Percentiles rank a stretch among this genome's conserved stretches.
phyloP scores from a whole-genome alignment of 495 filamentous ascomycete genomes.

The Penicillium salamii region DNA sequence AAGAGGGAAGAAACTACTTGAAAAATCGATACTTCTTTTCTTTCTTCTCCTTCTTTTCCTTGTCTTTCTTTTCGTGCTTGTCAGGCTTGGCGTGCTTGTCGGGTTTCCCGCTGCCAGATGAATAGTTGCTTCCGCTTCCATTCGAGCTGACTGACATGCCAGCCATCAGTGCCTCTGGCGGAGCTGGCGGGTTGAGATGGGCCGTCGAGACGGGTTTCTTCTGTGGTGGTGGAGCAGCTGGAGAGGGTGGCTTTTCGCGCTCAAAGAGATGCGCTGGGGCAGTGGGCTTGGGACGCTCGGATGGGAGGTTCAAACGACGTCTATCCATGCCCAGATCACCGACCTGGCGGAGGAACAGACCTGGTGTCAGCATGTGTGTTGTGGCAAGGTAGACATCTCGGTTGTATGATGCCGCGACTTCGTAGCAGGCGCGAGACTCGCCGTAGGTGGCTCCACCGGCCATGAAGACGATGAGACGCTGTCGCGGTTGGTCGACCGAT shows the following conservation, averaged over 20 bases:
- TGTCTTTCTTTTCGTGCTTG: slow-evolving; percentile 52
- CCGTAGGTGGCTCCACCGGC: slow-evolving; percentile 93
- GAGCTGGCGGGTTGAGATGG: slow-evolving; percentile 32
- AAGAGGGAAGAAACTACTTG: slow-evolving; percentile 37
- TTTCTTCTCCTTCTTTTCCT: slow-evolving; percentile 55
- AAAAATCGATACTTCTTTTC: slow-evolving; percentile 82
- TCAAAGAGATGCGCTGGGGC: slow-evolving; percentile 88
- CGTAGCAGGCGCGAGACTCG: slow-evolving; percentile 86
- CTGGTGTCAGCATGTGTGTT: slow-evolving; percentile 83
- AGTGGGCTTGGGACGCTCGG: slow-evolving; percentile 72
- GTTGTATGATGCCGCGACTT: slow-evolving; percentile 64
- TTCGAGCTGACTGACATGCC: slow-evolving; percentile 55
- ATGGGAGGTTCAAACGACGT: slow-evolving; percentile 72
- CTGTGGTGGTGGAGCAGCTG: slow-evolving; percentile 33
- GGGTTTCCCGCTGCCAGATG: slow-evolving; percentile 26
- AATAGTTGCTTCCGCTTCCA: slow-evolving; percentile 31
- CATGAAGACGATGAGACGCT: slow-evolving; percentile 93
- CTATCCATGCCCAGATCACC: slow-evolving; percentile 73
- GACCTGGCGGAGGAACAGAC: slow-evolving; percentile 76
- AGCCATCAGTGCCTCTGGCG: slow-evolving; percentile 57
- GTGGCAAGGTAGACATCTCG: slow-evolving; percentile 90
- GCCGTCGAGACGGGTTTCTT: slow-evolving; percentile 29
- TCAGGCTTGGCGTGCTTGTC: slow-evolving; percentile 39
- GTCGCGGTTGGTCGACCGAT: slow-evolving; percentile 72
- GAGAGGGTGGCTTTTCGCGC: slow-evolving; percentile 55